Evolutionary conservation across 2,329 filamentous ascomycete species (phyloP).

Genomic region (Bipolaris bicolor): DNA sequence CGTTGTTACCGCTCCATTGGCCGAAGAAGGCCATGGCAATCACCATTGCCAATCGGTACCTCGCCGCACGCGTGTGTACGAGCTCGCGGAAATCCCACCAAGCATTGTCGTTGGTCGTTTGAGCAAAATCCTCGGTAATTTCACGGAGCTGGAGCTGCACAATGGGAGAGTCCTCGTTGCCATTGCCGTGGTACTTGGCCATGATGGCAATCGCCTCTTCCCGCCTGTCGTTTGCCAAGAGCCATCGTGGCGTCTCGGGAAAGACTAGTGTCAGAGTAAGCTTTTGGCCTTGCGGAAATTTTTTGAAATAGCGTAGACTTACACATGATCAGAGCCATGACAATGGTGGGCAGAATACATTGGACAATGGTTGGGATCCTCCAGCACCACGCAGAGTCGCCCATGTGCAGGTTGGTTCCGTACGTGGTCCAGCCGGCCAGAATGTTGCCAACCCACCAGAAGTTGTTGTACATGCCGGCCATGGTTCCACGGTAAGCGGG

Average conservation of each 20-base stretch:
- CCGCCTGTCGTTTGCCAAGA: constrained; percentile 60
- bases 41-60: constrained; percentile 48
- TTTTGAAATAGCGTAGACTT: background rate
- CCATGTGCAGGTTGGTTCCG: constrained; percentile 45
- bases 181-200: constrained; percentile 63
- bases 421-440: constrained; percentile 61
- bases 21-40: constrained; percentile 52
- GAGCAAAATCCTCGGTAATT: constrained; percentile 42
- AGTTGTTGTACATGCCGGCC: constrained; percentile 62
- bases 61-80: constrained; percentile 37
- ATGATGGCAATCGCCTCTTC: constrained; percentile 65
- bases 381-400: constrained; percentile 59
- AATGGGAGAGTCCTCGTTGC: constrained; percentile 44
- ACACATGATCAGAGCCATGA: constrained; percentile 56
- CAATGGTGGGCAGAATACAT: constrained; percentile 45
- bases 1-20: constrained; percentile 51
- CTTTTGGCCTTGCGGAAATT: background rate
- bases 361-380: constrained; percentile 49
- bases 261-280: constrained; percentile 10
- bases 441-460: constrained; percentile 58
- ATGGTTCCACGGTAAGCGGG: constrained; percentile 66
- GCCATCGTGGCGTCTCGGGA: constrained; percentile 24
- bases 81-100: constrained; percentile 48
- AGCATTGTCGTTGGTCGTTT: constrained; percentile 38
- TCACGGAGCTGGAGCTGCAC: constrained; percentile 48